Conservation (phyloP, 2,329 filamentous ascomycete species). For the Xylaria sp. region DNA sequence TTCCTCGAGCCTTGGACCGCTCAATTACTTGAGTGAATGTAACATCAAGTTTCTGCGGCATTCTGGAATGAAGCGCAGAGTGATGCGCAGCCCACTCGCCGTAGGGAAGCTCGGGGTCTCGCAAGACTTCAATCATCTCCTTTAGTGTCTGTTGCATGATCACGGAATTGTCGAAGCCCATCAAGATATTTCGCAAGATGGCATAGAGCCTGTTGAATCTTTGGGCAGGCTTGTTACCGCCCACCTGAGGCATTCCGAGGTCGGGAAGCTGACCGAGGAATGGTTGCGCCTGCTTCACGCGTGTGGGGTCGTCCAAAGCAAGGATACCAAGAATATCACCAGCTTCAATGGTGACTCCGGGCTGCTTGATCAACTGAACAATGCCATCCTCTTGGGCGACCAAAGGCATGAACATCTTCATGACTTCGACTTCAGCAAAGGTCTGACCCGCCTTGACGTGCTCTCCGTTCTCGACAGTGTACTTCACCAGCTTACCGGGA, state of each 20-base stretch:
- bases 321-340: constrained; percentile 99
- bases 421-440: constrained; percentile 98
- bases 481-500: constrained; percentile 98
- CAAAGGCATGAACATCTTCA: constrained; percentile 99
- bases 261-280: constrained; percentile 92
- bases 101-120: constrained; percentile 90
- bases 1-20: constrained; percentile 77
- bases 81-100: constrained; percentile 97
- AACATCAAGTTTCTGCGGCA: constrained; percentile 91
- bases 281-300: constrained; percentile 94
- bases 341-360: constrained; percentile 95
- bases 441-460: constrained; percentile 92
- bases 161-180: constrained; percentile 96
- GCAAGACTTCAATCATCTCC: constrained; percentile 89
- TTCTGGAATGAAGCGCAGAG: constrained; percentile 94
- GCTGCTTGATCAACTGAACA: constrained; percentile 98
- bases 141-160: constrained; percentile 90
- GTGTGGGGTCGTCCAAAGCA: constrained; percentile 91
- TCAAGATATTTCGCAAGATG: constrained; percentile 86
- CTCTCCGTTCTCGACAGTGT: constrained; percentile 92
- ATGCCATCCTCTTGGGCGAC: constrained; percentile 94
- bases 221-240: constrained; percentile 92
- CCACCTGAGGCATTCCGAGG: constrained; percentile 84
- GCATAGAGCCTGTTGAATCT: constrained; percentile 80
- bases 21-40: constrained; percentile 88